Base-by-base conservation (phyloP, 371 early-diverging fungal species). In the Syncephalastrum racemosum region DNA sequence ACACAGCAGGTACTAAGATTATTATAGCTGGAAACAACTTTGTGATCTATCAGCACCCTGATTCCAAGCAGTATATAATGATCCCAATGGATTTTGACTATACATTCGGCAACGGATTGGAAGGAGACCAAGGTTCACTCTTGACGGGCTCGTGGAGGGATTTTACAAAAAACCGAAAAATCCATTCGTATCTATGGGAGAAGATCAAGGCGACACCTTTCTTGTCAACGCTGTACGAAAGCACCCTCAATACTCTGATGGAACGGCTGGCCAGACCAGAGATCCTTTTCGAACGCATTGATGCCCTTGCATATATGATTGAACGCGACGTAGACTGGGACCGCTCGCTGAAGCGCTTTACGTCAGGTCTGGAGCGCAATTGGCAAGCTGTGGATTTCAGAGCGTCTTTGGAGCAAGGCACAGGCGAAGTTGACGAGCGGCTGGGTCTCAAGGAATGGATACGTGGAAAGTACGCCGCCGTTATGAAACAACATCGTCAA, bases 71-170 rank as follows among this genome's bases (percentile, higher is more conserved):
- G 24, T 63, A 58, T 43, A 55, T 63, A 24, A 50, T 54, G 63
- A 20, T 80, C 24, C 75, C 80, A 4, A 76, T 77, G 53, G 80
- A 80, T 50, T 76, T 76, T 46, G 77, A 76, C 46, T 70, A 63
- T 24, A 65, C 69, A 7, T 70, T 76, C 45, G 77, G 77, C 42
- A 63, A 68, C 41, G 77, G 77, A 12, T 46, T 70, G 4, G 66
- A 65, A 52, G 50, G 54, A 47, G 70, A 70, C 19, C 65, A 70
- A 40, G 39, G 20, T 0, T 14, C 51, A 3, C 39, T 70, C 2
- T 52, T 65, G 53, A 65, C 58, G 13, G 70, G 59, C 4, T 50
- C 46, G n/a, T 65, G 60, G 58, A 20, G 42, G 7, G 54, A 63
- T 4, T 70, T 70, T 25, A 63, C 66, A 4, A 36, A 22, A 14